Conservation (phyloP, 208 protist species). For the Tetramitus jugosus region DNA sequence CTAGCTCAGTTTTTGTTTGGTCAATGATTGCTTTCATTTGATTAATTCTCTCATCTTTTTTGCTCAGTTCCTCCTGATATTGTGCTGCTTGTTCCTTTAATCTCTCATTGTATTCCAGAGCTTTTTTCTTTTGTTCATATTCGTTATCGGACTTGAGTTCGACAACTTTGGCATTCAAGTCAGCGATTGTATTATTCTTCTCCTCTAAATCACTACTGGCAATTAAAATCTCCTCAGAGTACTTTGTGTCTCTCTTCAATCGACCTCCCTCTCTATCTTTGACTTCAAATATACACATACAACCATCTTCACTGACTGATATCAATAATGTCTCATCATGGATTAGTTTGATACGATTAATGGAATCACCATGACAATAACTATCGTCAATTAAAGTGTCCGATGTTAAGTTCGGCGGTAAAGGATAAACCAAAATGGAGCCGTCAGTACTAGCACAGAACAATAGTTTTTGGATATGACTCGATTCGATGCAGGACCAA, state of each 20-base stretch:
- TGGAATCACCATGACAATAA: conserved; percentile 66
- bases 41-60: conserved; percentile 57
- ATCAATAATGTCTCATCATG: conserved; percentile 83
- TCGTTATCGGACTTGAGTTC: conserved; percentile 83
- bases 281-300: conserved; percentile 75
- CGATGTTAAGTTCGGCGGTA: conserved; percentile 68
- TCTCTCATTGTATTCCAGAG: conserved; percentile 81
- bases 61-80: conserved; percentile 57
- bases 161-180: conserved; percentile 63
- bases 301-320: conserved; percentile 80
- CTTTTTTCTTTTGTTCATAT: conserved; percentile 81
- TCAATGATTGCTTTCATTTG: conserved; percentile 44
- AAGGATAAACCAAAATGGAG: conserved; percentile 72
- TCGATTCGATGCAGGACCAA: conserved; percentile 68
- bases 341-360: conserved; percentile 69
- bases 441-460: conserved; percentile 82
- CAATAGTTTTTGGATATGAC: conserved; percentile 73
- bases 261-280: conserved; percentile 71
- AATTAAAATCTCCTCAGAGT: conserved; percentile 83
- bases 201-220: conserved; percentile 79
- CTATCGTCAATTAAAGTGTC: conserved; percentile 66
- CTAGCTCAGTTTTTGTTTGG: conserved; percentile 48
- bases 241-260: conserved; percentile 60
- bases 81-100: conserved; percentile 72
- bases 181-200: conserved; percentile 52